Conservation (phyloP, 768 basidiomycete species). For the Kondoa malvinella region DNA sequence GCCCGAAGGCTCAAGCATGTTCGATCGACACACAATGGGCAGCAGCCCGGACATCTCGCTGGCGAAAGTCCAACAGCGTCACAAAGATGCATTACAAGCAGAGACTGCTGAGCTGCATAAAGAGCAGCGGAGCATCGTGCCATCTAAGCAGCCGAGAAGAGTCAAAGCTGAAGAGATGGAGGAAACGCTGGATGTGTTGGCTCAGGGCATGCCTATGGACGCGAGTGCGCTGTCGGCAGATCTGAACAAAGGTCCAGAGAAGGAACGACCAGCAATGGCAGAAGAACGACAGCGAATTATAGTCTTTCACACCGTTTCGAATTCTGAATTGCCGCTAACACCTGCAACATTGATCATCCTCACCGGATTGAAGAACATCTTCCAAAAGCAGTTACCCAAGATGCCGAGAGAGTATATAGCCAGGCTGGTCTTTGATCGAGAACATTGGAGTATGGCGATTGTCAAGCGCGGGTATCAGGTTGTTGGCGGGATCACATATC, state of each 20-base stretch:
- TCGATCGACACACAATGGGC: too few species aligned
- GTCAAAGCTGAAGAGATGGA: neutral
- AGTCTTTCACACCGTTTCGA: constrained; percentile 63
- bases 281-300: constrained; percentile 74
- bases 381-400: constrained; percentile 91
- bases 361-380: constrained; percentile 87
- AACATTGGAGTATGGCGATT: constrained; percentile 84
- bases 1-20: too few species aligned
- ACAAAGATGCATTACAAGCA: neutral
- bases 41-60: neutral
- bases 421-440: constrained; percentile 75
- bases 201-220: neutral
- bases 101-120: neutral
- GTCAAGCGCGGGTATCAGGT: constrained; percentile 89
- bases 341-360: constrained; percentile 61
- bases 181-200: neutral
- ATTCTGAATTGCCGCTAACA: constrained; percentile 45
- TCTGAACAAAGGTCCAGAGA: neutral
- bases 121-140: neutral
- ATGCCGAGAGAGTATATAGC: constrained; percentile 99
- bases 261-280: constrained; percentile 57
- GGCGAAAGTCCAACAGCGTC: neutral
- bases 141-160: neutral
- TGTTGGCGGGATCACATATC: constrained; percentile 91
- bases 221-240: neutral